Conservation (phyloP, 179 eudicot genomes). For the Spergularia azorica region DNA sequence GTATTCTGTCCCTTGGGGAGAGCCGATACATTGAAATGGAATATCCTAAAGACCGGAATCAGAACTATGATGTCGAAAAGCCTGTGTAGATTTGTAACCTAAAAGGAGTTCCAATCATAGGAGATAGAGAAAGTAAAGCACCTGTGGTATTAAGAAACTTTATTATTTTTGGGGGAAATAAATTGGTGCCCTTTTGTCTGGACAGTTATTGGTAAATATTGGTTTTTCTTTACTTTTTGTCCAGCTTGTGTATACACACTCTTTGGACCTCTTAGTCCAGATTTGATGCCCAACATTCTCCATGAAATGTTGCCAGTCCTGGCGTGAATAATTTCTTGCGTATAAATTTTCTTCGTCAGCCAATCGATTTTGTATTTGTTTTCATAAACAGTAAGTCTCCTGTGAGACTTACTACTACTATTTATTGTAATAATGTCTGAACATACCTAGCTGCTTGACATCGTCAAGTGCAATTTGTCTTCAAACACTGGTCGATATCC, state of each 20-base stretch:
- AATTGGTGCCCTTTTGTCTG: constrained; percentile 32
- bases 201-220: constrained; percentile 31
- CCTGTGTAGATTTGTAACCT: constrained; percentile 38
- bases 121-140: constrained; percentile 26
- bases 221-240: neutral
- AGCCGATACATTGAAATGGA: constrained; percentile 12
- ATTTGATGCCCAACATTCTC: neutral
- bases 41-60: constrained; percentile 9
- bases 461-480: too few species aligned
- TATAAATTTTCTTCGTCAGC: too few species aligned
- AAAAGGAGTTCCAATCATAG: constrained; percentile 23
- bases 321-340: too few species aligned
- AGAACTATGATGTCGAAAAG: constrained; percentile 31
- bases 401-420: too few species aligned
- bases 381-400: too few species aligned
- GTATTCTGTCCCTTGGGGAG: constrained; percentile 7
- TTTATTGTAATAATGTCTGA: too few species aligned
- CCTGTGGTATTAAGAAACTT: constrained; percentile 12
- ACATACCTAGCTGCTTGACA: too few species aligned
- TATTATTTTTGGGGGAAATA: constrained; percentile 29
- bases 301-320: neutral
- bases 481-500: too few species aligned
- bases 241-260: constrained; percentile 3
- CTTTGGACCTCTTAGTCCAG: neutral
- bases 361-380: too few species aligned